Evolutionary conservation across 768 basidiomycete species (phyloP), one percentile per base, ranked within the genome.

Genomic region (Dacryopinax primogenitus): DNA sequence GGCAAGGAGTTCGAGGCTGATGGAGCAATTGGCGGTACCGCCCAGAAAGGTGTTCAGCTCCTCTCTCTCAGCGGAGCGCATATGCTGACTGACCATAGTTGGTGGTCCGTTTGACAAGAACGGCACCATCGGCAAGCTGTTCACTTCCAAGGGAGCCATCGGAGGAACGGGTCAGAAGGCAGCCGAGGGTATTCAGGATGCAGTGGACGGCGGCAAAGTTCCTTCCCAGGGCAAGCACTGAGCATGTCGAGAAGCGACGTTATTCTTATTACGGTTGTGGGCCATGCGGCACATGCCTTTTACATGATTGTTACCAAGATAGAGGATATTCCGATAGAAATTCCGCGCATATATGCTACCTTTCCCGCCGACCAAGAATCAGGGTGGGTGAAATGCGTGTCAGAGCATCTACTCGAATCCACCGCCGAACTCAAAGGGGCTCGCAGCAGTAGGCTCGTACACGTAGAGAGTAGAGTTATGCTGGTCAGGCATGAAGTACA

Each of bases 401-500:
- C n/a, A n/a, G n/a, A n/a, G 51, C 51, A 28, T 32, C 51, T 58
- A 58, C 51, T 58, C 51, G 51, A 58, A 58, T 30, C 51, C 51
- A 30, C 51, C 30, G 26, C 51, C 51, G 51, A 58, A 58, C 51
- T 58, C 51, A 21, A 58, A 58, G 3, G 51, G 51, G 51, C 51
- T 58, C 26, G 51, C 51, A 28, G 63, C 63, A 15, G 26, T 16
- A 18, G 63, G 35, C 63, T 63, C 63, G 63, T 63, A 63, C 35
- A 63, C 63, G 63, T 63, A 63, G 36, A 63, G 36, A 16, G 63
- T 63, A 3, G 63, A 63, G 63, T 63, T 63, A 30, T 63, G 63
- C 63, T 63, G 63, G 63, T 63, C 63, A 30, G 63, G 63, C 16
- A 63, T 13, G 63, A 63, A 63, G 63, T 63, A 63, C 3, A 63